Evolutionary conservation across 73 alveolate species (phyloP).

Genomic region (Stentor coeruleus): DNA sequence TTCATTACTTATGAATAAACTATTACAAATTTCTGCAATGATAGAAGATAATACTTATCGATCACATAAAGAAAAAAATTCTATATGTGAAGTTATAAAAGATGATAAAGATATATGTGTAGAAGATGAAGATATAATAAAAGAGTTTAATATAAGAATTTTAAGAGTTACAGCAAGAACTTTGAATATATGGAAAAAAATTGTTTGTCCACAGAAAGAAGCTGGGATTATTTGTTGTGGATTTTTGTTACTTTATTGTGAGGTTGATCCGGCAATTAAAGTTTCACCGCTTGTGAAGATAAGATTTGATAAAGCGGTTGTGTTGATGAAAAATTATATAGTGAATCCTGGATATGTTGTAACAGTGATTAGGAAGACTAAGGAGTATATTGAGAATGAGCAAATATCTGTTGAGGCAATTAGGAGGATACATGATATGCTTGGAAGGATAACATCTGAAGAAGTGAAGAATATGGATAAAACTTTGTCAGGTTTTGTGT

Average conservation of each 20-base stretch:
- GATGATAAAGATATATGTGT: no score
- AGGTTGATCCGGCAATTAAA: neutral
- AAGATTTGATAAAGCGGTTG: neutral
- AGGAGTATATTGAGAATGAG: neutral
- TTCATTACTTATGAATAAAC: neutral
- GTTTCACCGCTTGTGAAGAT: neutral
- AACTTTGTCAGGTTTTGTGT: neutral
- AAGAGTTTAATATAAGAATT: neutral
- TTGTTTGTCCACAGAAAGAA: neutral
- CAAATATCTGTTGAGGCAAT: neutral
- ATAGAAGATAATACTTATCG: neutral
- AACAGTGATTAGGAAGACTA: neutral
- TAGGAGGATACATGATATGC: neutral
- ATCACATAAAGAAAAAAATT: neutral
- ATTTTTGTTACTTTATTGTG: neutral
- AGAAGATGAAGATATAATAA: neutral
- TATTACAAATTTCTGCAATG: neutral
- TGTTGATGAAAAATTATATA: neutral
- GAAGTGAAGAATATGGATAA: neutral
- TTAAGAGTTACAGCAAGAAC: neutral
- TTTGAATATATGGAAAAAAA: neutral
- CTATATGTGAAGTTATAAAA: neutral
- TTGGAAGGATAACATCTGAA: neutral
- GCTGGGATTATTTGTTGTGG: neutral
- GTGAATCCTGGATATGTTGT: neutral